Percentiles rank a stretch among this genome's conserved stretches.
phyloP scores from a whole-genome alignment of 345 rosid genomes.

The Corchorus capsularis region DNA sequence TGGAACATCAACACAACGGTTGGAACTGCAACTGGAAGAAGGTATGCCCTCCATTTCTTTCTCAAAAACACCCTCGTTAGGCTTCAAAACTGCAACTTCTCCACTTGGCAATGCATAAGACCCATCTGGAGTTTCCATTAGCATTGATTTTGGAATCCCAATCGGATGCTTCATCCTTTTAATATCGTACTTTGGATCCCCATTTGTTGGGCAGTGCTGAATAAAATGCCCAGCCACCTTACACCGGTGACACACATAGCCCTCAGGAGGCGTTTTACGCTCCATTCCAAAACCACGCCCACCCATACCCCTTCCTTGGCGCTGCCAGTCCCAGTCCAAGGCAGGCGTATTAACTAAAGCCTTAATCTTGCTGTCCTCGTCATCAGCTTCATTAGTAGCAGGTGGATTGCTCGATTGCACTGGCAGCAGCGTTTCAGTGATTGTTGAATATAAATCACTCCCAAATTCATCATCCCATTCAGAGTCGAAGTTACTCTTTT shows the following conservation, averaged over 20 bases:
- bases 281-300: conserved; percentile 39
- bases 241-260: conserved; percentile 95
- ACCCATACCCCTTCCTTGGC: too few species aligned
- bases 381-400: conserved; percentile 76
- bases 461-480: conserved; percentile 99
- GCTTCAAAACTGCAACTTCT: conserved; percentile 89
- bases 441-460: conserved; percentile 84
- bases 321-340: conserved; percentile 99
- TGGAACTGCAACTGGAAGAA: conserved; percentile 52
- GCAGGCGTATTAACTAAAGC: conserved; percentile 94
- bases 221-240: conserved; percentile 96
- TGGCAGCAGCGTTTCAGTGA: conserved; percentile 62
- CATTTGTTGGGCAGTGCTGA: conserved; percentile 99
- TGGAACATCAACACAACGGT: conserved; percentile 89
- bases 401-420: conserved; percentile 52
- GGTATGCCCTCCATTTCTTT: conserved; percentile 93
- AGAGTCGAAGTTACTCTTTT: conserved; percentile 30
- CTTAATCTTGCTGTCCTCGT: conserved; percentile 81
- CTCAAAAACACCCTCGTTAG: conserved; percentile 79
- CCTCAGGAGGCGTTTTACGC: conserved; percentile 95
- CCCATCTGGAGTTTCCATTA: conserved; percentile 91
- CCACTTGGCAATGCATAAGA: conserved; percentile 98
- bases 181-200: conserved; percentile 88
- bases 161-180: conserved; percentile 94
- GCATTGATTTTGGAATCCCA: conserved; percentile 98